Evolutionary conservation across 495 filamentous ascomycete genomes (phyloP).

Genomic region (Xylaria acuta): DNA sequence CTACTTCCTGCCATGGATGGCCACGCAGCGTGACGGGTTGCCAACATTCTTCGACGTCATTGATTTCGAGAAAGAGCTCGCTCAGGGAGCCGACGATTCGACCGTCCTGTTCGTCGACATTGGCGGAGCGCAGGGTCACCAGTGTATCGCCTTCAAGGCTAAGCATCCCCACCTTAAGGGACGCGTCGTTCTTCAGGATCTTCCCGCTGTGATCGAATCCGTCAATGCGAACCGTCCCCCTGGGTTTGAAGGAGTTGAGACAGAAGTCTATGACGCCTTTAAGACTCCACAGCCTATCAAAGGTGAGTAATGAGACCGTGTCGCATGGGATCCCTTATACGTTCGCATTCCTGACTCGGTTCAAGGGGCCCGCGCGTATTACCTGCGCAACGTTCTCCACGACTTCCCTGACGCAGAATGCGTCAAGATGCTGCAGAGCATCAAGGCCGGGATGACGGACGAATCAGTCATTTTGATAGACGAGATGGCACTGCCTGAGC

Average conservation of each 20-base stretch:
- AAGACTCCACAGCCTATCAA: constrained; percentile 25
- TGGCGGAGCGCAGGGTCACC: constrained; percentile 48
- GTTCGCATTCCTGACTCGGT: too few relatives aligned
- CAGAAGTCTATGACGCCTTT: constrained; percentile 40
- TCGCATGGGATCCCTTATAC: too few relatives aligned
- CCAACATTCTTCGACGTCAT: constrained; percentile 26
- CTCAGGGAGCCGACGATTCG: background rate
- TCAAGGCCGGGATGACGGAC: constrained; percentile 41
- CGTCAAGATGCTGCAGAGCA: constrained; percentile 43
- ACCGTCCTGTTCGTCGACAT: constrained; percentile 27
- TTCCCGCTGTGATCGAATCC: constrained; percentile 40
- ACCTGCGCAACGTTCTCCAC: constrained; percentile 54
- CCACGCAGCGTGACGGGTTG: constrained; percentile 23
- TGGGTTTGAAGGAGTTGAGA: constrained; percentile 32
- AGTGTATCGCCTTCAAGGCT: constrained; percentile 46
- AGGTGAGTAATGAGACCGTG: too few relatives aligned
- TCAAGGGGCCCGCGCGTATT: constrained; percentile 52
- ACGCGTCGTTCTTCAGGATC: constrained; percentile 56
- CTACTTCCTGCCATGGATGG: constrained; percentile 24
- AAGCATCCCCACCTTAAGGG: constrained; percentile 49
- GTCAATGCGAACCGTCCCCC: constrained; percentile 17
- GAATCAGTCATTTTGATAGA: constrained; percentile 51
- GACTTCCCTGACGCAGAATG: constrained; percentile 48
- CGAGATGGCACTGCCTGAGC: constrained; percentile 49
- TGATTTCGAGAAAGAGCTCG: constrained; percentile 26